Percentiles rank a stretch among this genome's conserved stretches.
These are phyloP conservation scores for Lodderomyces oxycetoniae DNA, from an alignment of 1,139 yeast species.

Conservation along the genomic window DNA sequence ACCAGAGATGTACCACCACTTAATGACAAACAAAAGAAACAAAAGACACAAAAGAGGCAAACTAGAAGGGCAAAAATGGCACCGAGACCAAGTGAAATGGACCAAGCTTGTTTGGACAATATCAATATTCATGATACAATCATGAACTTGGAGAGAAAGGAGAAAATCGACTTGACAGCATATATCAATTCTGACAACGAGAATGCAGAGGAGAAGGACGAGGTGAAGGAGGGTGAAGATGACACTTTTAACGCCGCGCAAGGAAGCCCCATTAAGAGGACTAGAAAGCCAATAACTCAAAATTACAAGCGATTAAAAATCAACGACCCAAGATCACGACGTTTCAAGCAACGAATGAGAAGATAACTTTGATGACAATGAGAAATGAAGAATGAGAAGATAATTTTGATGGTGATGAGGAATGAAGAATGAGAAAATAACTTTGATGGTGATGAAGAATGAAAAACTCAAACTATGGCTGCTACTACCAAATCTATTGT, in stretches of 20 bases:
- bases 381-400: neutral
- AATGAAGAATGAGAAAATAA: neutral
- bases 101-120: conserved; percentile 24
- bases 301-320: conserved; percentile 43
- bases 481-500: conserved; percentile 13
- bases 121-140: conserved; percentile 42
- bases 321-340: conserved; percentile 24
- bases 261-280: conserved; percentile 13
- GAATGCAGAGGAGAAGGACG: conserved; percentile 22
- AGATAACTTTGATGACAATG: conserved; percentile 4
- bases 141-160: conserved; percentile 24
- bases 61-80: conserved; percentile 58
- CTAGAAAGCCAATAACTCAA: conserved; percentile 32
- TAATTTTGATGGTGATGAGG: too few relatives aligned
- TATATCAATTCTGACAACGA: conserved; percentile 22
- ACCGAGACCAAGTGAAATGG: conserved; percentile 28
- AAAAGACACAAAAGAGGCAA: conserved; percentile 55
- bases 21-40: conserved; percentile 20
- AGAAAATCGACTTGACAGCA: conserved; percentile 18
- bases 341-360: conserved; percentile 17
- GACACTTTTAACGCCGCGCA: neutral
- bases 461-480: conserved; percentile 9
- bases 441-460: neutral
- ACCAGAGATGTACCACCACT: conserved; percentile 13
- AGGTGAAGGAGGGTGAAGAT: conserved; percentile 8